Evolutionary conservation across 1,284 basidiomycete species (phyloP).

Genomic region (Leccinum solheimii): DNA sequence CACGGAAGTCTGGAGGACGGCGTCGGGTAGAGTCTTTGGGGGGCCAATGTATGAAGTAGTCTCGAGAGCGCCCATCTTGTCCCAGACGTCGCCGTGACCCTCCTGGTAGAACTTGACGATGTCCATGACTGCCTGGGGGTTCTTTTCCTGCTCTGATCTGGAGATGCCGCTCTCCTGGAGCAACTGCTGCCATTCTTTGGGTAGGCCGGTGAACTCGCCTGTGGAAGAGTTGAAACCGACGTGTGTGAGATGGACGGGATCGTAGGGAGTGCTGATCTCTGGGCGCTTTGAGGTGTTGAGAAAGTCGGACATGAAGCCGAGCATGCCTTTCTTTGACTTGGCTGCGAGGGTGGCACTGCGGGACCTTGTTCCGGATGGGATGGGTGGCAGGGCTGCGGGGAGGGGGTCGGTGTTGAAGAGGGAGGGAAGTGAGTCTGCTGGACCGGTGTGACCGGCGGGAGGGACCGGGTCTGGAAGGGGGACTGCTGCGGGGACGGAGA

Average conservation of each 20-base stretch:
- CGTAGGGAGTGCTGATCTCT: conserved; percentile 97
- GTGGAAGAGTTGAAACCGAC: conserved; percentile 99
- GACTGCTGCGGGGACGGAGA: conserved; percentile 46
- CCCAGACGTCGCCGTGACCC: conserved; percentile 77
- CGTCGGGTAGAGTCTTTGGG: conserved; percentile 41
- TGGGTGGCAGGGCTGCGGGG: conserved; percentile 19
- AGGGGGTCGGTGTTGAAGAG: conserved; percentile 32
- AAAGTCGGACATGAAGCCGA: conserved; percentile 79
- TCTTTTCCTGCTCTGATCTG: conserved; percentile 92
- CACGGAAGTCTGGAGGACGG: conserved; percentile 54
- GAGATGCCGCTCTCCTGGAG: conserved; percentile 97
- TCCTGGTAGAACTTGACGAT: conserved; percentile 99
- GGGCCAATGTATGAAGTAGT: conserved; percentile 20
- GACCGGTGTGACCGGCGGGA: conserved; percentile 41
- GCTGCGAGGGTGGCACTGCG: conserved; percentile 63
- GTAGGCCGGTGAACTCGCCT: conserved; percentile 96
- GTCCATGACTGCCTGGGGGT: conserved; percentile 98
- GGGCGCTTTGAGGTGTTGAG: conserved; percentile 80
- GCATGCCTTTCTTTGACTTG: conserved; percentile 73
- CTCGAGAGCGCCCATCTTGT: conserved; percentile 68
- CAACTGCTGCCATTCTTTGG: conserved; percentile 99
- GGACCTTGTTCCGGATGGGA: conserved; percentile 44
- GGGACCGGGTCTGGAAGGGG: conserved; percentile 37
- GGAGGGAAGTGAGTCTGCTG: conserved; percentile 44
- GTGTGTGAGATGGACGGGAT: conserved; percentile 99